A percentile compares a stretch with the other conserved stretches of the same genome.
phyloP scores from a whole-genome alignment of 108 stramenopile species.

The Cyclotella choctawhatcheeana region DNA sequence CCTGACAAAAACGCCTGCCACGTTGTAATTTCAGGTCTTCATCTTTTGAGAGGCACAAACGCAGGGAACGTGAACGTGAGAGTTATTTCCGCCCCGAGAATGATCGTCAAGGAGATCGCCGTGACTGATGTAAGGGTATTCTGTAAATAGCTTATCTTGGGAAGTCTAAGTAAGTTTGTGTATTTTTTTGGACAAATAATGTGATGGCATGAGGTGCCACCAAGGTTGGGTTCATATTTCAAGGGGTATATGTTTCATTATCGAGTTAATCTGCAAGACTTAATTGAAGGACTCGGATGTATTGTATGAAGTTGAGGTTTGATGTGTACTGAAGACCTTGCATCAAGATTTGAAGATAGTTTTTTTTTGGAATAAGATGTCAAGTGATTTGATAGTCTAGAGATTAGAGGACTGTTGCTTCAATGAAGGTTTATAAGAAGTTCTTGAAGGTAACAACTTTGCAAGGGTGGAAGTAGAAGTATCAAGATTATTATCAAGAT shows the following conservation, averaged over 20 bases:
- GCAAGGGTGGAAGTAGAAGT: conserved; percentile 15
- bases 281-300: conserved; percentile 22
- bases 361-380: neutral
- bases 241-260: neutral
- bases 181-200: neutral
- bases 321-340: conserved; percentile 21
- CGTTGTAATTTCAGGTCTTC: conserved; percentile 72
- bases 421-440: conserved; percentile 1
- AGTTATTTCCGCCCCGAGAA: conserved; percentile 51
- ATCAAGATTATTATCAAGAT: conserved; percentile 40
- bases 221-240: neutral
- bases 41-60: conserved; percentile 81
- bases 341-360: conserved; percentile 17
- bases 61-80: conserved; percentile 62
- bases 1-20: no score
- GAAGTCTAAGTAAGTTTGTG: conserved; percentile 17
- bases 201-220: neutral
- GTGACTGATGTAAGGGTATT: neutral
- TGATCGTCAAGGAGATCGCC: conserved; percentile 3
- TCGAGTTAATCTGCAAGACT: conserved; percentile 11
- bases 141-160: no score
- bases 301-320: conserved; percentile 2
- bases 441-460: conserved; percentile 10
- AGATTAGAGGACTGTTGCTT: neutral
- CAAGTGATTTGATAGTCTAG: conserved; percentile 4